Conservation (phyloP, 371 early-diverging fungal species). For the Syncephalastrum contaminatum region DNA sequence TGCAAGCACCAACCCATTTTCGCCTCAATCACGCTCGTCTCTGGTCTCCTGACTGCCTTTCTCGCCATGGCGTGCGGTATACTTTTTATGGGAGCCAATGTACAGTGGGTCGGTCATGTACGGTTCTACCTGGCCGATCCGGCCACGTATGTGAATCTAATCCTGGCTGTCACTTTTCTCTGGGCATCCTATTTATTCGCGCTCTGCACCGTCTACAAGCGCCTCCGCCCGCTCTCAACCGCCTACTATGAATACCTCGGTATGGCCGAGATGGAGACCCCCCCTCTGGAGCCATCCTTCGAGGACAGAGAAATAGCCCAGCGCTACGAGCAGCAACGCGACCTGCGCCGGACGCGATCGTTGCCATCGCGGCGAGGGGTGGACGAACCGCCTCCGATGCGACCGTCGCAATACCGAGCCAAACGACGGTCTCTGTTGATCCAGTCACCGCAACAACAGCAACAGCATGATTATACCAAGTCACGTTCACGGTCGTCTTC, state of each 20-base stretch:
- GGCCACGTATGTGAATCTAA: slow-evolving; percentile 33
- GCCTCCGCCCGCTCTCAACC: slow-evolving; percentile 77
- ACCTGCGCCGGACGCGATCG: slow-evolving; percentile 15
- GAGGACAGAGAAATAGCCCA: slow-evolving; percentile 6
- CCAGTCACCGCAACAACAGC: slow-evolving; percentile 26
- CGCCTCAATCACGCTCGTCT: slow-evolving; percentile 33
- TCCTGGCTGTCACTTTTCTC: slow-evolving; percentile 32
- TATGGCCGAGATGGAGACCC: slow-evolving; percentile 10
- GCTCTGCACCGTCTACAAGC: slow-evolving; percentile 67
- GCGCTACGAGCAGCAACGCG: slow-evolving; percentile 15
- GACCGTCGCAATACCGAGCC: slow-evolving; percentile 48
- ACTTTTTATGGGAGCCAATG: slow-evolving; percentile 37
- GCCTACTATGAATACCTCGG: slow-evolving; percentile 45
- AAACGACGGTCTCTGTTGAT: slow-evolving; percentile 43
- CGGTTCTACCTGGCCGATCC: slow-evolving; percentile 36
- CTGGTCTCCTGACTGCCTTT: slow-evolving; percentile 27
- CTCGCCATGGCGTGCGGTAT: slow-evolving; percentile 36
- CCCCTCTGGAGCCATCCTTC: background rate
- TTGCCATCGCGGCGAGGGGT: slow-evolving; percentile 11
- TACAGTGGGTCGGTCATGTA: slow-evolving; percentile 37
- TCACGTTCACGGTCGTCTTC: slow-evolving; percentile 19
- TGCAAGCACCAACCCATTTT: slow-evolving; percentile 37
- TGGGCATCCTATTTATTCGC: slow-evolving; percentile 48
- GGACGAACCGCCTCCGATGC: slow-evolving; percentile 26
- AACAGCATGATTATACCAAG: slow-evolving; percentile 1